Percentiles rank a stretch among this genome's conserved stretches.
Evolutionary conservation across 768 basidiomycete species (phyloP).

Genomic region (Atractiella rhizophila): DNA sequence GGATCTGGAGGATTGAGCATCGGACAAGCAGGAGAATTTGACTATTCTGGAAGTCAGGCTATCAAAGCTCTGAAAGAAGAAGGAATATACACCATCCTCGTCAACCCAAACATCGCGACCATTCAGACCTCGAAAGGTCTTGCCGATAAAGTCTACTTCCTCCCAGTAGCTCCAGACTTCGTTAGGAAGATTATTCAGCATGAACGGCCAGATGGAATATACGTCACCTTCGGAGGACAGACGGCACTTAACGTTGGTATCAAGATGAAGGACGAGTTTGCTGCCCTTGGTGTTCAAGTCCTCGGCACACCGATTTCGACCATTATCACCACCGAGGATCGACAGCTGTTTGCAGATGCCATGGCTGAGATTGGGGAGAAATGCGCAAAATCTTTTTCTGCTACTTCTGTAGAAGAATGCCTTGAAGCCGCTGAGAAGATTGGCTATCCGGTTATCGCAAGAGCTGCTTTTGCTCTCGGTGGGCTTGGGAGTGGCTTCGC

Average conservation of each 20-base stretch:
- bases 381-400: constrained; percentile 69
- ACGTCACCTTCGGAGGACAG: constrained; percentile 94
- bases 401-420: constrained; percentile 66
- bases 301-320: constrained; percentile 92
- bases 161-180: constrained; percentile 92
- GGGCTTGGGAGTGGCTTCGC: constrained; percentile 91
- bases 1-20: constrained; percentile 95
- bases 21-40: constrained; percentile 97
- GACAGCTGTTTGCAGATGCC: constrained; percentile 72
- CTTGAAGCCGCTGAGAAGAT: constrained; percentile 54
- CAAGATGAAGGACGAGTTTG: constrained; percentile 92
- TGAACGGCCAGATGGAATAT: constrained; percentile 96
- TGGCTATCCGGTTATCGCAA: constrained; percentile 84
- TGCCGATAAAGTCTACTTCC: constrained; percentile 98
- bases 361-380: constrained; percentile 92
- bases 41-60: constrained; percentile 96
- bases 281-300: constrained; percentile 62
- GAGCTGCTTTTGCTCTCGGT: constrained; percentile 87
- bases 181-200: constrained; percentile 95
- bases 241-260: constrained; percentile 91
- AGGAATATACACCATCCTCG: constrained; percentile 93
- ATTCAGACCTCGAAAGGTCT: constrained; percentile 92
- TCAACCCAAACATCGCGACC: constrained; percentile 82
- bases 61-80: constrained; percentile 98
- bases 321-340: constrained; percentile 87